These are phyloP conservation scores for Rhododendron simsii DNA, from an alignment of 148 eudicot species.

Conservation along the genomic window DNA sequence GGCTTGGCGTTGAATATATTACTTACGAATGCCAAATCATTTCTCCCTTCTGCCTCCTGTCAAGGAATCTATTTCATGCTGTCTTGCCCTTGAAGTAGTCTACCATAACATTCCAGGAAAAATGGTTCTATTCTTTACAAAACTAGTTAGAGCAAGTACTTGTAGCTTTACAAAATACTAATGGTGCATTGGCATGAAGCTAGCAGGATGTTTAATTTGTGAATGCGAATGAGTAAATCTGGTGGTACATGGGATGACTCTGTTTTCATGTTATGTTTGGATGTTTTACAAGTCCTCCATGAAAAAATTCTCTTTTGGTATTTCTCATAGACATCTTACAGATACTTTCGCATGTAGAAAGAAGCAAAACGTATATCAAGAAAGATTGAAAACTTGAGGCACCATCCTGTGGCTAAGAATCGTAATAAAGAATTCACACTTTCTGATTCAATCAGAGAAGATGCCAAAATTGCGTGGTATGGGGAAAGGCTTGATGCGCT, in stretches of 20 bases:
- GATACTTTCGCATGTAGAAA: constrained; percentile 32
- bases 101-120: background rate
- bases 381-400: constrained; percentile 47
- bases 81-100: background rate
- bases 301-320: constrained; percentile 3
- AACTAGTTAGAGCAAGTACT: background rate
- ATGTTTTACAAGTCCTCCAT: background rate
- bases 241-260: background rate
- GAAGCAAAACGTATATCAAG: constrained; percentile 35
- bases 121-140: background rate
- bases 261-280: background rate
- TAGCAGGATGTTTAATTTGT: background rate
- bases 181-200: background rate
- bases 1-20: background rate
- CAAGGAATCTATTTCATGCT: background rate
- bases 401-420: constrained; percentile 26
- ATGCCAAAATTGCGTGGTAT: constrained; percentile 38
- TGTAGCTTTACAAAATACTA: background rate
- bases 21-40: background rate
- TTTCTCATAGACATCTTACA: background rate
- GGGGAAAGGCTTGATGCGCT: constrained; percentile 53
- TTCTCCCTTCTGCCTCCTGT: background rate
- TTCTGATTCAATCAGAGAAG: constrained; percentile 32
- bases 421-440: constrained; percentile 16
- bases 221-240: background rate